A percentile compares a stretch with the other conserved stretches of the same genome.
phyloP scores from a whole-genome alignment of 2,329 filamentous ascomycete genomes.

The Monosporascus ibericus region DNA sequence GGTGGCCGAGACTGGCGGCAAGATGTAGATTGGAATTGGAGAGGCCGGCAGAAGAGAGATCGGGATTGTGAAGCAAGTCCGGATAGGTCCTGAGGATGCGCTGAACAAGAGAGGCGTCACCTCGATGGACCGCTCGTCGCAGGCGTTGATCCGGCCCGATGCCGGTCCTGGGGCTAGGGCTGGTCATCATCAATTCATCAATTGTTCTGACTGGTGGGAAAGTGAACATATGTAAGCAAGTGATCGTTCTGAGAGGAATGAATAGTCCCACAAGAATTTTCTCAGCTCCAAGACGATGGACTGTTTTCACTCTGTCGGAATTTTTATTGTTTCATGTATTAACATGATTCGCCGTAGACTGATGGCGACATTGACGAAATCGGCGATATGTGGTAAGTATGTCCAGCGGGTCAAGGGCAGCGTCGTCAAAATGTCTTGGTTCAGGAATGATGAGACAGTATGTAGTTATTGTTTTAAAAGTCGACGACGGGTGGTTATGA shows the following conservation, averaged over 20 bases:
- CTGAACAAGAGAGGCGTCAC: slow-evolving; percentile 64
- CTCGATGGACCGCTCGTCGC: slow-evolving; percentile 72
- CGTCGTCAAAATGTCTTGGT: no score
- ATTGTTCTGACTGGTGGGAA: neutral
- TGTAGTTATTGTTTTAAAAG: no score
- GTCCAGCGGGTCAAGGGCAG: no score
- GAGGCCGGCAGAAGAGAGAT: slow-evolving; percentile 59
- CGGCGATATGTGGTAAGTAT: no score
- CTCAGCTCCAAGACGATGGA: neutral
- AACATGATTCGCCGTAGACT: no score
- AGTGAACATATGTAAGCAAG: neutral
- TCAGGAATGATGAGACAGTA: no score
- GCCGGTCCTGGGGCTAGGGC: slow-evolving; percentile 35
- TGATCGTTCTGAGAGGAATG: neutral
- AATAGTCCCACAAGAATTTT: neutral
- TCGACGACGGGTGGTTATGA: no score
- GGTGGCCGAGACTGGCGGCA: slow-evolving; percentile 66
- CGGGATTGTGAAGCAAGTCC: slow-evolving; percentile 68
- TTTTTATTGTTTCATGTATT: no score
- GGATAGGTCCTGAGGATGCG: slow-evolving; percentile 74
- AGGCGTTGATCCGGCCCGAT: slow-evolving; percentile 73
- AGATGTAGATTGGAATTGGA: slow-evolving; percentile 83
- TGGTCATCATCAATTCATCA: neutral
- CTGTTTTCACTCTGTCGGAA: no score
- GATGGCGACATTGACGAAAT: no score